These are phyloP conservation scores for Fusarium hostae DNA, from an alignment of 2,329 filamentous ascomycete genomes.

Conservation along the genomic window DNA sequence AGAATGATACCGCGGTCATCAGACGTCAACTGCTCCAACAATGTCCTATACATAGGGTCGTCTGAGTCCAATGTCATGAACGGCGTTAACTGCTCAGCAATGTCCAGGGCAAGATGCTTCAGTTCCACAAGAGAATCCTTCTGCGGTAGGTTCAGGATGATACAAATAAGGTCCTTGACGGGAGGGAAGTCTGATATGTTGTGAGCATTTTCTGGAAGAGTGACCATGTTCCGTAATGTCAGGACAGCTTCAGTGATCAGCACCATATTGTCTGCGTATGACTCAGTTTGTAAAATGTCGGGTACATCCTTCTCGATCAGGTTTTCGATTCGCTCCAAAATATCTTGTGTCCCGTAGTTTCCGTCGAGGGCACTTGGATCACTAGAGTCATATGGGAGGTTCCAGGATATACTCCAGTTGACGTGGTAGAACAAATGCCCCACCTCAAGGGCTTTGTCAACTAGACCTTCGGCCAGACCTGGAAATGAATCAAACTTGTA, in stretches of 20 bases:
- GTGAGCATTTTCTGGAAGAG: slow-evolving; percentile 86
- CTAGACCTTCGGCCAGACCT: slow-evolving; percentile 85
- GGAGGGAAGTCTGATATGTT: slow-evolving; percentile 81
- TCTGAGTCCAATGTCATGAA: slow-evolving; percentile 77
- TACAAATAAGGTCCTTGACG: slow-evolving; percentile 83
- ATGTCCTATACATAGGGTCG: slow-evolving; percentile 81
- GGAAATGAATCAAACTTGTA: slow-evolving; percentile 95
- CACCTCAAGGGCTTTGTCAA: slow-evolving; percentile 84
- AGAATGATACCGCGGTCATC: slow-evolving; percentile 85
- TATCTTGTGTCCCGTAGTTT: slow-evolving; percentile 62
- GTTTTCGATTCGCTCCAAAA: slow-evolving; percentile 74
- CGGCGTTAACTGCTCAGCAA: slow-evolving; percentile 88
- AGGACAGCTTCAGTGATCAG: slow-evolving; percentile 87
- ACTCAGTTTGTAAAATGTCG: slow-evolving; percentile 77
- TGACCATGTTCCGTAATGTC: slow-evolving; percentile 95
- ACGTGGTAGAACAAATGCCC: slow-evolving; percentile 84
- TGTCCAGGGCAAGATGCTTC: slow-evolving; percentile 91
- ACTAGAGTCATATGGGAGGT: slow-evolving; percentile 62
- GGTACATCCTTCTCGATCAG: slow-evolving; percentile 69
- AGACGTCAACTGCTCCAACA: slow-evolving; percentile 73
- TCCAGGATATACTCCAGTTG: slow-evolving; percentile 82
- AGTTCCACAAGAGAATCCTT: slow-evolving; percentile 81
- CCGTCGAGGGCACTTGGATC: slow-evolving; percentile 59
- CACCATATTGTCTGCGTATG: slow-evolving; percentile 76
- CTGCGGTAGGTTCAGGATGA: slow-evolving; percentile 80